phyloP scores from a whole-genome alignment of 805 yeast genomes.

The Zygoascus biomembranicola region DNA sequence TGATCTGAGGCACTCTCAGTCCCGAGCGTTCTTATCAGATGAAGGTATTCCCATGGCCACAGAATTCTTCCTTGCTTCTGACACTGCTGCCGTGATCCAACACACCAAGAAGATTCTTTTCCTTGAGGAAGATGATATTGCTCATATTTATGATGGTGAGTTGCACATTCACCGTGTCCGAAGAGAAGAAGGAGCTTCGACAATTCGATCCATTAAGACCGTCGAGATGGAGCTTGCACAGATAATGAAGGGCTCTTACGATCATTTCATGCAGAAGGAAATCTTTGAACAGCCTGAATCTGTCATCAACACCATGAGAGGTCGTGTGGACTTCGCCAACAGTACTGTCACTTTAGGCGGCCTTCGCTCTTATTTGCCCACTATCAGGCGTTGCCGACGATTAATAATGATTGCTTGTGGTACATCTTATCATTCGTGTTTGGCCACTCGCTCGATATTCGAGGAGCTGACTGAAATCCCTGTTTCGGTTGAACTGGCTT shows the following conservation, averaged over 20 bases:
- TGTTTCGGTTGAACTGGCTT: slow-evolving; percentile 84
- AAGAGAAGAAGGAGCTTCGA: slow-evolving; percentile 72
- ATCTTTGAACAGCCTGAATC: slow-evolving; percentile 98
- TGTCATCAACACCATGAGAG: slow-evolving; percentile 97
- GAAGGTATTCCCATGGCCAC: slow-evolving; percentile 90
- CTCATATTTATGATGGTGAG: slow-evolving; percentile 97
- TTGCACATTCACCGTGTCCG: slow-evolving; percentile 95
- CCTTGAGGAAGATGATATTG: slow-evolving; percentile 97
- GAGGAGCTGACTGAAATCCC: slow-evolving; percentile 96
- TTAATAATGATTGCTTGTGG: slow-evolving; percentile 99
- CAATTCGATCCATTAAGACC: slow-evolving; percentile 93
- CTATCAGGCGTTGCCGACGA: slow-evolving; percentile 90
- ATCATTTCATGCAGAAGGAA: slow-evolving; percentile 98
- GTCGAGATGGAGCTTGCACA: slow-evolving; percentile 94
- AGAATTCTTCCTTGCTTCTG: slow-evolving; percentile 93
- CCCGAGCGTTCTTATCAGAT: slow-evolving; percentile 93
- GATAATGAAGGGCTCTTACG: slow-evolving; percentile 95
- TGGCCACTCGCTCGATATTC: slow-evolving; percentile 92
- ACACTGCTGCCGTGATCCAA: slow-evolving; percentile 92
- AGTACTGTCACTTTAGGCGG: slow-evolving; percentile 81
- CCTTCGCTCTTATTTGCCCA: slow-evolving; percentile 69
- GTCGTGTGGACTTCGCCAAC: slow-evolving; percentile 89
- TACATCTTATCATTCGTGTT: slow-evolving; percentile 96
- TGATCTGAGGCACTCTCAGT: slow-evolving; percentile 78
- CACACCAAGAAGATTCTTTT: slow-evolving; percentile 95